Conservation (phyloP, 371 early-diverging fungal species). For the Mucor piriformis region DNA sequence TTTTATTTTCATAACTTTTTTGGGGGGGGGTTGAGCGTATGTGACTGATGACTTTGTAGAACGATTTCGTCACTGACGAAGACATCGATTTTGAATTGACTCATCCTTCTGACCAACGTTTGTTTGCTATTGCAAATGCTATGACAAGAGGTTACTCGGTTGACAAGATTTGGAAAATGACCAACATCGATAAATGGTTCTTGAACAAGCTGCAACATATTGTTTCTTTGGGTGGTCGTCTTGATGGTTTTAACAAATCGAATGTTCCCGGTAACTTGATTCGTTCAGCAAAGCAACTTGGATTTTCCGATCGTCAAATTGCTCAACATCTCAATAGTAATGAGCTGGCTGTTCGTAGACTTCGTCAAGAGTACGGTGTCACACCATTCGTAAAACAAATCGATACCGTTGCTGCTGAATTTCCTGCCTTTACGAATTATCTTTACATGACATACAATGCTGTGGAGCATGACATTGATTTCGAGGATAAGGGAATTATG, state of each 20-base stretch:
- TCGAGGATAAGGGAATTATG: conserved; percentile 89
- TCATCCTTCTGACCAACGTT: conserved; percentile 86
- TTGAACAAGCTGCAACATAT: conserved; percentile 87
- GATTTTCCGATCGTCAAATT: conserved; percentile 92
- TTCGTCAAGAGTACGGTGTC: conserved; percentile 76
- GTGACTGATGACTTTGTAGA: background rate
- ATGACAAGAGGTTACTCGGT: conserved; percentile 82
- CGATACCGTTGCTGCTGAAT: conserved; percentile 97
- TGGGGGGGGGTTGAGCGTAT: too few species aligned
- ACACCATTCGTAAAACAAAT: conserved; percentile 95
- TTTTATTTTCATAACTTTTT: background rate
- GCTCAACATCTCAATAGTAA: conserved; percentile 76
- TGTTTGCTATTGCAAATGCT: conserved; percentile 94
- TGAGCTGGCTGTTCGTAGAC: conserved; percentile 86
- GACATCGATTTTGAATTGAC: conserved; percentile 78
- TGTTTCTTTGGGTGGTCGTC: conserved; percentile 47
- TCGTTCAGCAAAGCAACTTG: conserved; percentile 83
- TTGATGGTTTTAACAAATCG: conserved; percentile 50
- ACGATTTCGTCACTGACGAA: conserved; percentile 26
- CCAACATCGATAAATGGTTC: conserved; percentile 95
- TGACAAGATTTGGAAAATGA: conserved; percentile 84
- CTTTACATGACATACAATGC: conserved; percentile 96
- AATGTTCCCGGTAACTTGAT: conserved; percentile 64
- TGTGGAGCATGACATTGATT: conserved; percentile 82
- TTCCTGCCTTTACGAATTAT: conserved; percentile 95